A percentile compares a stretch with the other conserved stretches of the same genome.
phyloP scores from a whole-genome alignment of 306 rosid genomes.

The Acacia melanoxylon region DNA sequence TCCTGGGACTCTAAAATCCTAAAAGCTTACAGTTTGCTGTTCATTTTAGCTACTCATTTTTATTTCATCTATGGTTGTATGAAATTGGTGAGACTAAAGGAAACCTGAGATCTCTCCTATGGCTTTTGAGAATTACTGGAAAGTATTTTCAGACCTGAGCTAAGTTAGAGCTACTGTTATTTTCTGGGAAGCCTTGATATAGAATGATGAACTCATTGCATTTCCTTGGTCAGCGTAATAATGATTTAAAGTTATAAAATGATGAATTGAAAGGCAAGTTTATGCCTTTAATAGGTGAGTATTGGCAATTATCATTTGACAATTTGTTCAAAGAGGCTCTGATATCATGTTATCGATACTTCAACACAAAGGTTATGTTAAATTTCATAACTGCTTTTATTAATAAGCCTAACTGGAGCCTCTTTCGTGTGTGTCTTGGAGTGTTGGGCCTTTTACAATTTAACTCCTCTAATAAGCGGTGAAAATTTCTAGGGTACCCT shows the following conservation, averaged over 20 bases:
- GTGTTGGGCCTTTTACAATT: not conserved
- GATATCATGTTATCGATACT: not conserved
- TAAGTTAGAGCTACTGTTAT: not conserved
- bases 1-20: not conserved
- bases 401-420: not conserved
- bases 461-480: too few relatives aligned
- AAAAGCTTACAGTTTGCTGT: slow-evolving; percentile 13
- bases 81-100: slow-evolving; percentile 13
- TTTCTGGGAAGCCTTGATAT: not conserved
- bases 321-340: not conserved
- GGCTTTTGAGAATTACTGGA: slow-evolving; percentile 4
- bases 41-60: not conserved
- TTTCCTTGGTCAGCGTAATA: not conserved
- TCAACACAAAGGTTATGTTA: not conserved
- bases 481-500: not conserved
- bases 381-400: not conserved
- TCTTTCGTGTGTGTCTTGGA: not conserved
- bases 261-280: not conserved
- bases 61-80: slow-evolving; percentile 5
- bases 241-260: not conserved
- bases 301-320: not conserved
- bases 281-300: not conserved
- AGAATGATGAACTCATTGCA: not conserved
- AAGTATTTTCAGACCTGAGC: not conserved
- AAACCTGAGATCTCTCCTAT: slow-evolving; percentile 5